Evolutionary conservation across 208 protist species (phyloP), one percentile per base, ranked within the genome.

Genomic region (Giardia muris): DNA sequence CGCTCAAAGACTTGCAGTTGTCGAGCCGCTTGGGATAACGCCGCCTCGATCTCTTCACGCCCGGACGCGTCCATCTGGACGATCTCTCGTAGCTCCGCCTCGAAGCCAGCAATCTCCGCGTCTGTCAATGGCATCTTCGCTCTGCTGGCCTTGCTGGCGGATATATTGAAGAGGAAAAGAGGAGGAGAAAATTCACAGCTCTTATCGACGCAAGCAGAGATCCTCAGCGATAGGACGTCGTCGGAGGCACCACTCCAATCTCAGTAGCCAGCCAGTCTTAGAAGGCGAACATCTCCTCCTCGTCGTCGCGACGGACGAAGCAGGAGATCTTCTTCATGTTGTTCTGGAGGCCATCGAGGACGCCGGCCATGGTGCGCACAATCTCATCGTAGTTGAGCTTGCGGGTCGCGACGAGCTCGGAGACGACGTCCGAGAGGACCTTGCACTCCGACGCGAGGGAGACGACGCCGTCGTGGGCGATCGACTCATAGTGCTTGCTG

Each of bases 251-350:
- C n/a, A n/a, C n/a, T n/a, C n/a, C n/a, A n/a, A n/a, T n/a, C n/a
- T n/a, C n/a, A n/a, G n/a, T n/a, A n/a, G n/a, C n/a, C 10, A 76
- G 57, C 57, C 57, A 39, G 57, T 76, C 57, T 76, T 76, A 76
- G 57, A 76, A 76, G 57, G 30, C 57, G 30, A 76, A 76, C 57
- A 39, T 76, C 57, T 76, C 57, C 57, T 76, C 57, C 19, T 76
- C 57, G 57, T 76, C 57, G 19, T 76, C 57, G 10, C 19, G 57
- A 76, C 57, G 57, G 30, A 76, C 30, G 57, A 76, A 76, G 57
- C 19, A 39, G 19, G 57, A 76, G 57, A 76, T 76, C 57, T 76
- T 76, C 57, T 76, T 76, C 57, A 76, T 76, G 57, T 76, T 76
- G 57, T 76, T 76, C 57, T 76, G 57, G 57, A 76, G 57, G 30